phyloP scores from a whole-genome alignment of 257 asterid genomes.

The Primulina eburnea region DNA sequence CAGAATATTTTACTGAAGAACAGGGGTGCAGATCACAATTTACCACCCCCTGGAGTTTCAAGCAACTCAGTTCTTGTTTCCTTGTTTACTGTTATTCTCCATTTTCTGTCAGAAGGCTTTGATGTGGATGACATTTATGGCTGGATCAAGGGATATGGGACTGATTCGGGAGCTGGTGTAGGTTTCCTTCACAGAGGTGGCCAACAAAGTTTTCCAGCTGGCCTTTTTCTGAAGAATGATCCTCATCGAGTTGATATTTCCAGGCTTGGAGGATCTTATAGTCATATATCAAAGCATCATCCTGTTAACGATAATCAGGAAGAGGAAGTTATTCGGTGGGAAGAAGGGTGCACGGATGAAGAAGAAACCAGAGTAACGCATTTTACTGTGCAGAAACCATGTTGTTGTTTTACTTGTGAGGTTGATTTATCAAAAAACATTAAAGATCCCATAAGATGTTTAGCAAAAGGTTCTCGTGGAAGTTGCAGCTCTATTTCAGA shows the following conservation, averaged over 20 bases:
- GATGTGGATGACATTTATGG: conserved; percentile 56
- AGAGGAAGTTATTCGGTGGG: conserved; percentile 84
- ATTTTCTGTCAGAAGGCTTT: conserved; percentile 86
- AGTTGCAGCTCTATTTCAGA: conserved; percentile 76
- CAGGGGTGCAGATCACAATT: conserved; percentile 88
- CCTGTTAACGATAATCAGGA: conserved; percentile 51
- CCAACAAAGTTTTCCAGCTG: conserved; percentile 70
- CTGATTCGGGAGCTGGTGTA: conserved; percentile 54
- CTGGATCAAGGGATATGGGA: conserved; percentile 64
- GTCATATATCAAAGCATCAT: conserved; percentile 58
- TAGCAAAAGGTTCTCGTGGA: conserved; percentile 58
- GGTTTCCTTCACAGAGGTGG: conserved; percentile 97
- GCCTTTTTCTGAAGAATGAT: conserved; percentile 78
- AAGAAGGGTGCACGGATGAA: conserved; percentile 88
- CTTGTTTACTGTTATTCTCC: conserved; percentile 73
- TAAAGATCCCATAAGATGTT: conserved; percentile 50
- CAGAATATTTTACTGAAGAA: conserved; percentile 81
- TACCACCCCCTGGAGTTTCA: conserved; percentile 96
- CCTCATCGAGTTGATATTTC: conserved; percentile 80
- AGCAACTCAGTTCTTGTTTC: conserved; percentile 90
- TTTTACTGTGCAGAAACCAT: conserved; percentile 69
- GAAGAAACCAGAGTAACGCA: conserved; percentile 75
- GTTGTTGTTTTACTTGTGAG: conserved; percentile 81
- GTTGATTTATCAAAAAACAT: conserved; percentile 49
- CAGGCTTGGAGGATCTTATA: conserved; percentile 90